Evolutionary conservation across 2,329 filamentous ascomycete species (phyloP), one percentile per base, ranked within the genome.

Genomic region (Claviceps quebecensis): DNA sequence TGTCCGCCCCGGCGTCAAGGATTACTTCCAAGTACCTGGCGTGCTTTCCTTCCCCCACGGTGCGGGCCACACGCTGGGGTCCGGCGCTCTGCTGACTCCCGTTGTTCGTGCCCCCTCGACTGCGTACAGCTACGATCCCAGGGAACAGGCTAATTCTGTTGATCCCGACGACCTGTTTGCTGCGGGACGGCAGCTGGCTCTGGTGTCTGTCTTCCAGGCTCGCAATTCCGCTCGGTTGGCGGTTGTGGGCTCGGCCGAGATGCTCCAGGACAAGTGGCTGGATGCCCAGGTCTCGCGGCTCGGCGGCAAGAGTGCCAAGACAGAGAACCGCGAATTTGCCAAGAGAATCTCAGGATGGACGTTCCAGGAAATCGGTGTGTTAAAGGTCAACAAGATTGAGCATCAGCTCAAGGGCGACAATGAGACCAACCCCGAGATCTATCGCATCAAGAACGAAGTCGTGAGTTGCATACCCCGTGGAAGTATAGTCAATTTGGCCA

Each of bases 371-470:
- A 79, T 84, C 51, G 93, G 93, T 59, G 87, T 98, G 11, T 67
- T 98, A 59, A 84, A 86, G 60, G 86, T 95, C 60, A 87, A 87
- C 65, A 80, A 77, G 61, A 77, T 97, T 56, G 79, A 89, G 70
- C 93, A 98, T 70, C 83, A 83, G 63, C 70, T 83, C 50, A 55
- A 61, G 48, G 72, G 68, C n/a, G 64, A 65, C 46, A 76, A 79
- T 56, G 76, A 76, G 57, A 76, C 78, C 56, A 96, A 96, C 72
- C 90, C 91, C 9, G 78, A 72, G 52, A 90, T 97, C 58, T 98
- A 98, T 72, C 81, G 93, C 57, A 83, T 98, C 66, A 98, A 97
- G 78, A 95, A 88, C 70, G 84, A 96, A 64, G 90, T 96, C 61
- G 90, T 95, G 79, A 65, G 88, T 86, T n/a, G 3, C 14, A 6